A percentile compares a stretch with the other conserved stretches of the same genome.
These are phyloP conservation scores for Ascochyta koolunga DNA, from an alignment of 2,329 filamentous ascomycete genomes.

Conservation along the genomic window DNA sequence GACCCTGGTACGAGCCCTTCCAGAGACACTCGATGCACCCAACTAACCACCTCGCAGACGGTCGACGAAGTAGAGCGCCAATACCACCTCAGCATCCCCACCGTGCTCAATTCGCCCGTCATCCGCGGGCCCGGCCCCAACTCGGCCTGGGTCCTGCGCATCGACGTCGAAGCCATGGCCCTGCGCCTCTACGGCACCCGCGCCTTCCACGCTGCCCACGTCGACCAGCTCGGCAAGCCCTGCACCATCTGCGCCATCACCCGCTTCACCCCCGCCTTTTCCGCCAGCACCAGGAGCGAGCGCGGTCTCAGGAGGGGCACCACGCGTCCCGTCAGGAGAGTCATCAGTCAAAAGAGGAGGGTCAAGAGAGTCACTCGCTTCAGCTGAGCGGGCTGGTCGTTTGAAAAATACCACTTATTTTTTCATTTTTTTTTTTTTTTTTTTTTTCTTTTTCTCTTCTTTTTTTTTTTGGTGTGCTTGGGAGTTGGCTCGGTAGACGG, in stretches of 20 bases:
- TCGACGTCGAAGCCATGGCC: conserved; percentile 40
- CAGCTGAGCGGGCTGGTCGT: background rate
- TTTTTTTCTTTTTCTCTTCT: background rate
- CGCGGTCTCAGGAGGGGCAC: conserved; percentile 11
- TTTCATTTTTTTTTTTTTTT: too few species aligned
- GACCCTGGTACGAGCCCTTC: conserved; percentile 21
- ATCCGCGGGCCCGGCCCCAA: conserved; percentile 23
- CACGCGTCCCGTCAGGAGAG: conserved; percentile 1
- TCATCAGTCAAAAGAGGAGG: conserved; percentile 4
- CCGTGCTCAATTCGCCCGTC: conserved; percentile 17
- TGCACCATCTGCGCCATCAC: conserved; percentile 34
- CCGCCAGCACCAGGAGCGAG: background rate
- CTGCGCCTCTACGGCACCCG: conserved; percentile 38
- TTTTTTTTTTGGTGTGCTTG: too few species aligned
- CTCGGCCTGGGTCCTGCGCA: conserved; percentile 34
- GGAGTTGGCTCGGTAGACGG: background rate
- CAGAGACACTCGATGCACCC: background rate
- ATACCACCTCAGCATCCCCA: conserved; percentile 33
- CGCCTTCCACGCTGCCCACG: conserved; percentile 33
- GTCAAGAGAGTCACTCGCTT: background rate
- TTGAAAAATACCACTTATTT: too few species aligned
- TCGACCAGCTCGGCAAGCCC: conserved; percentile 30
- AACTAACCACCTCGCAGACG: conserved; percentile 22
- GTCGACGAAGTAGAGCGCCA: conserved; percentile 36
- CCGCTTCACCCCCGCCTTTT: conserved; percentile 3